Evolutionary conservation across 1,139 yeast genomes (phyloP), one percentile per base, ranked within the genome.

Genomic region (Diutina neorugosa): DNA sequence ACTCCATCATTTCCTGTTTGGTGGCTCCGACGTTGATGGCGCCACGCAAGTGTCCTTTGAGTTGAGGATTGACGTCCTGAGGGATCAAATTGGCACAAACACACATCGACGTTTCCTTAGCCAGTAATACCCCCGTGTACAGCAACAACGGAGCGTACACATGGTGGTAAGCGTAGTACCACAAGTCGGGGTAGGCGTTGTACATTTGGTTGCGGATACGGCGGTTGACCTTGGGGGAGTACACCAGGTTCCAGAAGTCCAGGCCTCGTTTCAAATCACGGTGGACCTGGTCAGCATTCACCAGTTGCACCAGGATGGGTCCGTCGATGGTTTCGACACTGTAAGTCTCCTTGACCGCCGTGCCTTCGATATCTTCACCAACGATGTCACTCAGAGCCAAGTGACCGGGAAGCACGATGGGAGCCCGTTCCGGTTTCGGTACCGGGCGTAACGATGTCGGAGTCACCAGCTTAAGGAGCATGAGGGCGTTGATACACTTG

Each of bases 31-130:
- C 79, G 62, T 89, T 89, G 53, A 83, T 56, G 0, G 96, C 96
- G 0, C 97, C 97, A 62, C 77, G 80, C 57, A 90, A 73, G 64
- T 90, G 97, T 0, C 97, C 97, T 67, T 88, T 88, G 58, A 90
- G 73, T 63, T 90, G 96, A 0, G 96, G 96, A 60, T 86, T 88
- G n/a, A 90, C 96, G 65, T 90, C 96, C 64, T 88, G 96, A 0
- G 97, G 97, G 14, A 90, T 83, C 61, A 91, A 74, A 57, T 91
- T 77, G 1, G 95, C 85, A 34, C 90, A 80, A 4, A 90, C 81
- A 51, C 89, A 84, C 60, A 88, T 65, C 44, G 93, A 82, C 0
- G 96, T 85, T 57, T 89, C 96, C 57, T 73, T 75, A 1, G 86
- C 83, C 11, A 75, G 66, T 44, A 90, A 69, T 1, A 88, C 74